These are phyloP conservation scores for Uronychia binucleata DNA, from an alignment of 73 alveolate species.

Conservation along the genomic window DNA sequence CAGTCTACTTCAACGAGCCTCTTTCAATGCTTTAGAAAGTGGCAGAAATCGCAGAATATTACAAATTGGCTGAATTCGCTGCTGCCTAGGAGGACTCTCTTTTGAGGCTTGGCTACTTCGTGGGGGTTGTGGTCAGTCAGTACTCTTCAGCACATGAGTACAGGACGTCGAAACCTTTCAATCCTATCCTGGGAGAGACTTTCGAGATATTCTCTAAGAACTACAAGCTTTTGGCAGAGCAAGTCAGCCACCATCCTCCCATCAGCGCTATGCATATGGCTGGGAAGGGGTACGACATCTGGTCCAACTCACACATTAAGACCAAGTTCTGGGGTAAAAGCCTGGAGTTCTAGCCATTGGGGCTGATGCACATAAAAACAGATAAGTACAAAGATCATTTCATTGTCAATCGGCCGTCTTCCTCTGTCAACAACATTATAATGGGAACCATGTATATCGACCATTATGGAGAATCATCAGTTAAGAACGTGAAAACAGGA, in stretches of 20 bases:
- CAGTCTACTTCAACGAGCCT: slow-evolving; percentile 66
- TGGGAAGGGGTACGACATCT: slow-evolving; percentile 73
- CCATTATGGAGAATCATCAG: slow-evolving; percentile 81
- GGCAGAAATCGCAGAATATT: slow-evolving; percentile 40
- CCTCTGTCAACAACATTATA: slow-evolving; percentile 79
- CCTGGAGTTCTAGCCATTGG: slow-evolving; percentile 79
- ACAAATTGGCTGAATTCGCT: slow-evolving; percentile 12
- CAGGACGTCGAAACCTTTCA: slow-evolving; percentile 51
- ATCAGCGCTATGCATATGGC: slow-evolving; percentile 86
- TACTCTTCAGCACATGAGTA: slow-evolving; percentile 34
- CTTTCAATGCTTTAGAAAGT: slow-evolving; percentile 43
- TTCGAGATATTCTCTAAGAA: slow-evolving; percentile 45
- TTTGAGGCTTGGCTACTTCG: slow-evolving; percentile 32
- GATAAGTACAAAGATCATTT: slow-evolving; percentile 76
- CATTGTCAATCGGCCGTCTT: slow-evolving; percentile 74
- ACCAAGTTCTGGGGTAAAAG: slow-evolving; percentile 89
- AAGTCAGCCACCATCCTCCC: slow-evolving; percentile 75
- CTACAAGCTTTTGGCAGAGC: slow-evolving; percentile 43
- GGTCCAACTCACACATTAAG: slow-evolving; percentile 81
- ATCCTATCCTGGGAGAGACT: slow-evolving; percentile 70
- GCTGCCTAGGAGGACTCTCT: slow-evolving; percentile 23
- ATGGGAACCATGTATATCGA: slow-evolving; percentile 83
- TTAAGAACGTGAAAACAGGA: slow-evolving; percentile 71
- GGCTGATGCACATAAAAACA: slow-evolving; percentile 76
- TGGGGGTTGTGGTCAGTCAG: slow-evolving; percentile 53